A percentile compares a stretch with the other conserved stretches of the same genome.
Conservation (phyloP, 306 rosid species). For the Fragaria ananassa region DNA sequence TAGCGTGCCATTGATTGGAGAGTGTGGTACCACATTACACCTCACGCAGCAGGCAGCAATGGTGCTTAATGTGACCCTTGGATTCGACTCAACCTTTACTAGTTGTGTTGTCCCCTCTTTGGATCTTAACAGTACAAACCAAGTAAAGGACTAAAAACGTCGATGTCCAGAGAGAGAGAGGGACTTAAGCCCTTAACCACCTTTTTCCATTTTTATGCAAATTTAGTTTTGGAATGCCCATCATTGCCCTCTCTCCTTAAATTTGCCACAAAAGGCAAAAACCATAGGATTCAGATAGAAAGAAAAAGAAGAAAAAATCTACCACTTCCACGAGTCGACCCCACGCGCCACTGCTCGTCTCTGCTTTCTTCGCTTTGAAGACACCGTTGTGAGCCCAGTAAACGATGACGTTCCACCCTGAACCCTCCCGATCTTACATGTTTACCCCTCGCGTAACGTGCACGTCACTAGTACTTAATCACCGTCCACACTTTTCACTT, state of each 20-base stretch:
- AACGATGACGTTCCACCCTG: constrained; percentile 30
- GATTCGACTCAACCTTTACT: neutral
- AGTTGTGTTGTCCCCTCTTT: neutral
- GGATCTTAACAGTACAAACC: neutral
- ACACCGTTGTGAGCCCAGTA: neutral
- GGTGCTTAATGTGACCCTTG: neutral
- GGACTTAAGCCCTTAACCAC: neutral
- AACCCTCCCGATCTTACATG: neutral
- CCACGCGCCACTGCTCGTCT: constrained; percentile 9
- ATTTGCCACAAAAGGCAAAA: constrained; percentile 31
- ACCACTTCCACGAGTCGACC: neutral
- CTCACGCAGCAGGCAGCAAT: neutral
- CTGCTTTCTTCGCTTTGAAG: neutral
- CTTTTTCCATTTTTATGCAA: neutral
- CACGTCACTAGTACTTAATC: neutral
- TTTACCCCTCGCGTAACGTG: neutral
- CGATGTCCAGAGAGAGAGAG: neutral
- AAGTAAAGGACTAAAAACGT: neutral
- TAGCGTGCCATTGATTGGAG: neutral
- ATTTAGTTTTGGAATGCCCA: too few species aligned
- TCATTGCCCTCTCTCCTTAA: constrained; percentile 13
- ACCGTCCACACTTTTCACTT: neutral
- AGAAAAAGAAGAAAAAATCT: too few species aligned
- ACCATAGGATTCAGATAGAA: too few species aligned
- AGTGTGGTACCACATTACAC: neutral